Evolutionary conservation across 2,329 filamentous ascomycete genomes (phyloP), one percentile per base, ranked within the genome.

Genomic region (Volutella citrinella): DNA sequence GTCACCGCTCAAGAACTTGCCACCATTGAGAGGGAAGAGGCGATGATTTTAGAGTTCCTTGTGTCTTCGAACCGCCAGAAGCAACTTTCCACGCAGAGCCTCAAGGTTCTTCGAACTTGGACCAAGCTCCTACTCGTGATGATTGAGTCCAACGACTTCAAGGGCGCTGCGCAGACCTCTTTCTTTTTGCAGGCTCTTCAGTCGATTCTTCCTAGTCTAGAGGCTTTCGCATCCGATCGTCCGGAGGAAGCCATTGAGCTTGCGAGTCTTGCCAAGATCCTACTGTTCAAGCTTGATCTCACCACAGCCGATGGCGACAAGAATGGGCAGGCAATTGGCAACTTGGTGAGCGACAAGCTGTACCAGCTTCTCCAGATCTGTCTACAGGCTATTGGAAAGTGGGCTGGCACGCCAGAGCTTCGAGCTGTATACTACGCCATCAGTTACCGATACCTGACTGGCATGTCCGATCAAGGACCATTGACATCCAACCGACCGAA

Each of bases 341-440:
- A 88, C 56, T 72, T 91, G 17, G 80, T 93, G 20, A 86, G 88
- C 55, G 91, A 97, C 57, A 87, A 93, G 54, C 73, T 97, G 1
- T 90, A 89, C 55, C 85, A 95, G 55, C 76, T 97, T 5, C 96
- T 98, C 70, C 86, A 95, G 43, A 78, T 88, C 23, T 90, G 87
- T 42, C 70, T 96, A 11, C 77, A 82, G 49, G 87, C 88, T 6
- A 84, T 95, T 34, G 79, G 82, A 45, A 81, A 84, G 42, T 82
- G 85, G 54, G 75, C 81, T 3, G 81, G 83, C 5, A 82, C 78
- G 33, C 69, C 85, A 12, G 73, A 80, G 34, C 68, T 98, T 23
- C 82, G 93, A 31, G 81, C 93, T 38, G 76, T 86, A 15, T 91
- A 95, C 63, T 98, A 97, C 61, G 85, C 85, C 52, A 95, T 95